Base-by-base conservation (phyloP, 2,329 filamentous ascomycete species). In the Alternaria triticimaculans region DNA sequence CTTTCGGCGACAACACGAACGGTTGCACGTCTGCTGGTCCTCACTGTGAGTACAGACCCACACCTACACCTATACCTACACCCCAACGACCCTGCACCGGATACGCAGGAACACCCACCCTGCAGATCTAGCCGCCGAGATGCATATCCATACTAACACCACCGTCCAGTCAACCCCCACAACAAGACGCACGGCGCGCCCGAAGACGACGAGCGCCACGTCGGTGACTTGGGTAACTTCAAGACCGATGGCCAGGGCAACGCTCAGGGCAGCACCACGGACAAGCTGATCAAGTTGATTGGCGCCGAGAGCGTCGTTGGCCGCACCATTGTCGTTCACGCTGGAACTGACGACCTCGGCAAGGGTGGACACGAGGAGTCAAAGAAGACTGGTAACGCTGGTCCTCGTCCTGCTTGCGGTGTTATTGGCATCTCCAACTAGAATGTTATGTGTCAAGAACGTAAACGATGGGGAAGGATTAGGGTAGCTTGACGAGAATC, bases 1-100 rank as follows among this genome's bases (percentile, higher is more conserved):
- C 96, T 83, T 99, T 97, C 80, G 96, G 96, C 82, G 96, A 98
- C 89, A 98, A 98, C 89, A 98, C 96, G 88, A 99, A 99, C 86
- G 96, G 96, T 83, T 99, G 96, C 92, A 98, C 95, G 72, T 97
- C 92, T 73, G 96, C 96, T 73, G 96, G 96, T 58, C 95, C 96
- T 84, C 96, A 99, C 87, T 99, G 94, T 97, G 86, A 81, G 92
- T 62, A 28, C 26, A 25, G 5, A 10, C 20, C 25, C 14, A 14
- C 21, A 10, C 15, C 49, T 18, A 41, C 30, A 37, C 30, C 30
- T 15, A 33, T 21, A 21, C 21, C 23, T 25, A 25, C 33, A 41
- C 33, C 33, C 33, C 37, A 41, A 41, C 37, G 10, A 3, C 15
- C 15, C n/a, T 41, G 37, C 37, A 18, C 9, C n/a, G 37, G 37